Conservation (phyloP, 257 asterid genomes). For the Echites panduratus region DNA sequence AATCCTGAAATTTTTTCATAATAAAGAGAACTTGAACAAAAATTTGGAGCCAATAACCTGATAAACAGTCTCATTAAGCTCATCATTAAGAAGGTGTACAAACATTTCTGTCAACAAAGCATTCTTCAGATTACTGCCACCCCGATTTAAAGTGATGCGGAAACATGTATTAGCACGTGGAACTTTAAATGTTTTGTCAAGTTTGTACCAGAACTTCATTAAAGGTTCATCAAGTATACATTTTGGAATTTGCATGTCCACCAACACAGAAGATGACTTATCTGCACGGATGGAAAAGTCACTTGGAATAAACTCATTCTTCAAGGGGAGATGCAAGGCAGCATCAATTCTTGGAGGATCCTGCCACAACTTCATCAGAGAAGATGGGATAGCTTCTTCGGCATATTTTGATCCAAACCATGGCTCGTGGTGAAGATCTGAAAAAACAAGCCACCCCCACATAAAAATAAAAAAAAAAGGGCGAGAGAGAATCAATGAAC, state of each 20-base stretch:
- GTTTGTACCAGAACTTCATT: slow-evolving; percentile 89
- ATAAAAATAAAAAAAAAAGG: background rate
- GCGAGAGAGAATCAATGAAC: slow-evolving; percentile 5
- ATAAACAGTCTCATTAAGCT: slow-evolving; percentile 91
- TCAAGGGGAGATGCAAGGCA: slow-evolving; percentile 65
- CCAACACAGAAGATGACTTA: slow-evolving; percentile 30
- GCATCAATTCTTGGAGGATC: slow-evolving; percentile 68
- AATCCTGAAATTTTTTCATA: background rate
- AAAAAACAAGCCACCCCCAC: slow-evolving; percentile 13
- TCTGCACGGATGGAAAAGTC: slow-evolving; percentile 76
- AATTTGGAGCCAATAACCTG: slow-evolving; percentile 51
- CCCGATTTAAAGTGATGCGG: slow-evolving; percentile 82
- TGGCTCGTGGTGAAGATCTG: slow-evolving; percentile 83
- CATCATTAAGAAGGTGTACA: slow-evolving; percentile 79
- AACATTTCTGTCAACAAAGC: slow-evolving; percentile 80
- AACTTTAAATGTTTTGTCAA: slow-evolving; percentile 73
- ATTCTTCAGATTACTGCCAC: slow-evolving; percentile 57
- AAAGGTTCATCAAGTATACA: slow-evolving; percentile 76
- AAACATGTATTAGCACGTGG: slow-evolving; percentile 98
- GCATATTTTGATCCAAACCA: slow-evolving; percentile 89
- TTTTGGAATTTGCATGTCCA: slow-evolving; percentile 54
- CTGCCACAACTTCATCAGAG: slow-evolving; percentile 69
- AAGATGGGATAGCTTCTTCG: slow-evolving; percentile 76
- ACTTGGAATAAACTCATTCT: slow-evolving; percentile 79
- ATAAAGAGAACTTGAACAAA: slow-evolving; percentile 6